Percentiles rank a stretch among this genome's conserved stretches.
phyloP scores from a whole-genome alignment of 768 basidiomycete genomes.

The Pleurotus eryngii region DNA sequence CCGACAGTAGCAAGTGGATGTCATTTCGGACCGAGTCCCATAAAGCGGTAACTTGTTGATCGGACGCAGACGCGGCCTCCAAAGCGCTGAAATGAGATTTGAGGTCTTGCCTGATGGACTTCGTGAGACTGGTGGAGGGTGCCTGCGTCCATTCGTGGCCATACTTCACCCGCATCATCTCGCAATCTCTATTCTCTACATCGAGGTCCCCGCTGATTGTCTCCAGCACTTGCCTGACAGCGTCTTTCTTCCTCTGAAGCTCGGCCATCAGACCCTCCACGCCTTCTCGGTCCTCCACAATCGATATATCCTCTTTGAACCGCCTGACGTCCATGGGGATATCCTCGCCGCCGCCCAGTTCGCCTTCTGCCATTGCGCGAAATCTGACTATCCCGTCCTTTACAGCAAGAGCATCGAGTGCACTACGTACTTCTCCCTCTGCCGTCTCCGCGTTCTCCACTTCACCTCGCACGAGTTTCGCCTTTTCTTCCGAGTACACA shows the following conservation, averaged over 20 bases:
- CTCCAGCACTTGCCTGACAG: conserved; percentile 61
- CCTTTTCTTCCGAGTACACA: conserved; percentile 98
- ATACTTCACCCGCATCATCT: conserved; percentile 83
- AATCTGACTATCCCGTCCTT: conserved; percentile 67
- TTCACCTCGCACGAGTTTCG: conserved; percentile 84
- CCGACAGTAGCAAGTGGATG: conserved; percentile 56
- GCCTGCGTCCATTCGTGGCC: conserved; percentile 84
- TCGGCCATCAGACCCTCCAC: conserved; percentile 63
- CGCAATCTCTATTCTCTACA: conserved; percentile 81
- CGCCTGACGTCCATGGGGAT: conserved; percentile 68
- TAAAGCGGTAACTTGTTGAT: conserved; percentile 66
- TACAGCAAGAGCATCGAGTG: conserved; percentile 79
- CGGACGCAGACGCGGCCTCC: conserved; percentile 75
- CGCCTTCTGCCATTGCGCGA: conserved; percentile 67
- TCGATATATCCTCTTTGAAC: conserved; percentile 70
- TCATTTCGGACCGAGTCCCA: conserved; percentile 73
- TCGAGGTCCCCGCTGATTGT: conserved; percentile 67
- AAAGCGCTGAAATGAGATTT: conserved; percentile 71
- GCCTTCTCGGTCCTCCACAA: conserved; percentile 65
- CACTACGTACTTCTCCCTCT: conserved; percentile 76
- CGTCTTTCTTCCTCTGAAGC: conserved; percentile 55
- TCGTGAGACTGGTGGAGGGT: conserved; percentile 73
- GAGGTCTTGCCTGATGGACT: conserved; percentile 70
- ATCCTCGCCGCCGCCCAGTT: conserved; percentile 58
- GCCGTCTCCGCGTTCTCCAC: conserved; percentile 84